phyloP scores from a whole-genome alignment of 768 basidiomycete species.

The Mycena epipterygia region DNA sequence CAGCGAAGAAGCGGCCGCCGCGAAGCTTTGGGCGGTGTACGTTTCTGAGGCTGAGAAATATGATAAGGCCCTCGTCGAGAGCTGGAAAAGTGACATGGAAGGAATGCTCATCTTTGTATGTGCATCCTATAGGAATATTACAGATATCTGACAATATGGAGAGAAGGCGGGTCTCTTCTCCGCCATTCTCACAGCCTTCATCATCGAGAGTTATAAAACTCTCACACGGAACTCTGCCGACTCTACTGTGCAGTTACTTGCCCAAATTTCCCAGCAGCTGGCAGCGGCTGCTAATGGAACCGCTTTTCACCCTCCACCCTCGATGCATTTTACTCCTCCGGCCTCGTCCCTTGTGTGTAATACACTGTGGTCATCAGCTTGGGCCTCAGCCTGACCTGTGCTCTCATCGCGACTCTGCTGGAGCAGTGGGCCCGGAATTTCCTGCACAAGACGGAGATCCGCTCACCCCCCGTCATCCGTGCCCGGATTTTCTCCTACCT shows the following conservation, averaged over 20 bases:
- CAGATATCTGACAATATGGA: too few species aligned
- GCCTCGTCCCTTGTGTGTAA: background rate
- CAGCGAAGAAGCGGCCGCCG: background rate
- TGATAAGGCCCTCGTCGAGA: background rate
- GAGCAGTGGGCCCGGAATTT: too few species aligned
- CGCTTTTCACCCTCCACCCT: too few species aligned
- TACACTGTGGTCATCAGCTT: background rate
- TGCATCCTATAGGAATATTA: background rate
- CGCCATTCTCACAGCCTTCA: conserved; percentile 10
- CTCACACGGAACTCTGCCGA: background rate
- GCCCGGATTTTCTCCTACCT: too few species aligned
- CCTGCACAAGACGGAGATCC: too few species aligned
- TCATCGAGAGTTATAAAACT: conserved; percentile 7
- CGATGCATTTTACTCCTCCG: background rate
- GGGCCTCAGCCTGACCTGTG: too few species aligned
- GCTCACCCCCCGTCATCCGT: too few species aligned
- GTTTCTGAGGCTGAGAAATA: conserved; percentile 1
- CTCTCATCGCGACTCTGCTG: too few species aligned
- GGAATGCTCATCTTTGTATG: background rate
- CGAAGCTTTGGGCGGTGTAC: background rate
- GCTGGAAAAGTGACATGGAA: conserved; percentile 2
- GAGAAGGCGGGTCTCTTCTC: conserved; percentile 20
- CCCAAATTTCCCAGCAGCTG: conserved; percentile 15
- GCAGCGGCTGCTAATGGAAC: conserved; percentile 7
- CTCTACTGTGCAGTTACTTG: background rate